A percentile compares a stretch with the other conserved stretches of the same genome.
These are phyloP conservation scores for Polychaeton citri DNA, from an alignment of 2,329 filamentous ascomycete species.

Conservation along the genomic window DNA sequence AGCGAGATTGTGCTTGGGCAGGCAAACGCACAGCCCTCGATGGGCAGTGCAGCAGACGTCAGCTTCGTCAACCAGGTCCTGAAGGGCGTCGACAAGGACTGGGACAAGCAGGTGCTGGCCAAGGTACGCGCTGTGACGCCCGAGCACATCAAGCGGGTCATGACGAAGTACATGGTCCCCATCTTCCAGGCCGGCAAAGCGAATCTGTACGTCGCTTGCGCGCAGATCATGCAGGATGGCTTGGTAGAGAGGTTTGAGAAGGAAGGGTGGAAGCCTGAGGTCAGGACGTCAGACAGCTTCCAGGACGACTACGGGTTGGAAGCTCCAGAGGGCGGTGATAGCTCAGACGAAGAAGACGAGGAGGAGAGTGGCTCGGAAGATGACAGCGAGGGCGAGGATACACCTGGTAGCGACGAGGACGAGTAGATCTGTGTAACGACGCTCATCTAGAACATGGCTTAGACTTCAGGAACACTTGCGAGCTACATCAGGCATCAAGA, in stretches of 20 bases:
- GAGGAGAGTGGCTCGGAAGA: constrained; percentile 37
- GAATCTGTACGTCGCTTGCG: constrained; percentile 81
- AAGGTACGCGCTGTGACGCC: constrained; percentile 62
- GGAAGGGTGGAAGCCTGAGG: constrained; percentile 66
- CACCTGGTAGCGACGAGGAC: constrained; percentile 22
- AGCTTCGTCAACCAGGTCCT: constrained; percentile 77
- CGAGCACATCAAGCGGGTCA: constrained; percentile 61
- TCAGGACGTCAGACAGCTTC: constrained; percentile 63
- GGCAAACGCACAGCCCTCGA: constrained; percentile 78
- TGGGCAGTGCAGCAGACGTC: constrained; percentile 65
- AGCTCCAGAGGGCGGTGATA: constrained; percentile 46
- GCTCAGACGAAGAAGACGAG: constrained; percentile 46
- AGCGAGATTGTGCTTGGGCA: constrained; percentile 76
- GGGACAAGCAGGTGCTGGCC: constrained; percentile 62
- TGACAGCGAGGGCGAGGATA: constrained; percentile 37
- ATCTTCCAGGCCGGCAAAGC: constrained; percentile 69
- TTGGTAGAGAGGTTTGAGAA: constrained; percentile 61
- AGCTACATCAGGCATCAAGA: no score
- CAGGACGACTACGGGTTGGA: constrained; percentile 81
- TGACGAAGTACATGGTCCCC: constrained; percentile 63
- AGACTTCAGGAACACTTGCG: no score
- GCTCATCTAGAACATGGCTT: no score
- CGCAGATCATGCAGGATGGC: constrained; percentile 69
- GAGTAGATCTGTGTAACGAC: no score
- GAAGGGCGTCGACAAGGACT: constrained; percentile 60